Percentiles rank a stretch among this genome's conserved stretches.
These are phyloP conservation scores for Selenicereus undatus DNA, from an alignment of 148 eudicot species.

Conservation along the genomic window DNA sequence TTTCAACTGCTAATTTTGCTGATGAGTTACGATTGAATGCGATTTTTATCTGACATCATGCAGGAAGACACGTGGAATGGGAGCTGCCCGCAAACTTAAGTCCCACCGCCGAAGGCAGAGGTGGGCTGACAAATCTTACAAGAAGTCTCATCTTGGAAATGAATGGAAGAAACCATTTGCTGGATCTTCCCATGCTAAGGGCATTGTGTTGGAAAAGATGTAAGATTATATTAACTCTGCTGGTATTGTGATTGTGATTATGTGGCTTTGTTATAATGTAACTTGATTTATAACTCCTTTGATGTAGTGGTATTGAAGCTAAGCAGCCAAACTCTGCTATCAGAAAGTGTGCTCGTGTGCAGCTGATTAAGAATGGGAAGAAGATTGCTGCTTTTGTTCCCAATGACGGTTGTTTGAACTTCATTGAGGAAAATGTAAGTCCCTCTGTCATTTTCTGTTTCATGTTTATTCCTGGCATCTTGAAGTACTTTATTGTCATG, in stretches of 20 bases:
- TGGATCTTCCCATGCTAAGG: constrained; percentile 93
- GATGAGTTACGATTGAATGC: not conserved
- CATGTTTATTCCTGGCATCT: not conserved
- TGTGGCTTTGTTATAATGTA: not conserved
- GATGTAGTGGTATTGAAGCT: constrained; percentile 86
- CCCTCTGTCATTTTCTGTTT: not conserved
- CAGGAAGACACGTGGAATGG: constrained; percentile 87
- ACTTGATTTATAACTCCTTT: not conserved
- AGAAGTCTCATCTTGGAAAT: constrained; percentile 90
- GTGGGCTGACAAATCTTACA: constrained; percentile 92
- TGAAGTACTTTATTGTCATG: not conserved
- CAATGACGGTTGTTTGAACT: constrained; percentile 95
- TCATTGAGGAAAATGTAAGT: constrained; percentile 89
- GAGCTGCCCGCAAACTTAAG: constrained; percentile 94
- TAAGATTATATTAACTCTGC: constrained; percentile 18
- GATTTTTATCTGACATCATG: not conserved
- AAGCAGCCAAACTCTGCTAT: constrained; percentile 99
- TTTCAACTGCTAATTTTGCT: not conserved
- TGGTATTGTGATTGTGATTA: not conserved
- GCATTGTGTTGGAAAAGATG: constrained; percentile 95
- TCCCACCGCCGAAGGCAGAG: constrained; percentile 77
- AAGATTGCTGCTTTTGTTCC: constrained; percentile 97
- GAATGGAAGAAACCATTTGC: constrained; percentile 97
- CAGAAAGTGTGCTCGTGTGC: constrained; percentile 94
- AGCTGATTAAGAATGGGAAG: constrained; percentile 89